These are phyloP conservation scores for Candida odintsovae DNA, from an alignment of 805 yeast species.

Conservation along the genomic window DNA sequence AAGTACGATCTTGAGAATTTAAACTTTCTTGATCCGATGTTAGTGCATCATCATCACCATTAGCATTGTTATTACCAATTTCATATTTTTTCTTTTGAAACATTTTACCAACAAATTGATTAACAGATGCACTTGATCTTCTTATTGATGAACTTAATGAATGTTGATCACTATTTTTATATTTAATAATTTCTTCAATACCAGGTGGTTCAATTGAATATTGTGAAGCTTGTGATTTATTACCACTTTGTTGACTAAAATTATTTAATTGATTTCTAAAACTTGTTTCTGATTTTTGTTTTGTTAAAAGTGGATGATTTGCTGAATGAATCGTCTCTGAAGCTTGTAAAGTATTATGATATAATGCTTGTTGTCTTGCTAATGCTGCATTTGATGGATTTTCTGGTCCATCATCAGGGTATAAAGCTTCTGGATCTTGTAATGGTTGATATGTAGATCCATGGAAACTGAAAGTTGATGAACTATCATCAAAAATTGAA, in stretches of 20 bases:
- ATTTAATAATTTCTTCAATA: slow-evolving; percentile 30
- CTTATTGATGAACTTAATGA: slow-evolving; percentile 31
- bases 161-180: slow-evolving; percentile 25
- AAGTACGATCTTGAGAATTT: neutral
- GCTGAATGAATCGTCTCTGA: slow-evolving; percentile 23
- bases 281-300: slow-evolving; percentile 20
- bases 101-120: slow-evolving; percentile 29
- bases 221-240: slow-evolving; percentile 8
- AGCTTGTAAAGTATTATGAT: slow-evolving; percentile 7
- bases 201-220: slow-evolving; percentile 32
- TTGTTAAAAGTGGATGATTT: slow-evolving; percentile 11
- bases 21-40: slow-evolving; percentile 18
- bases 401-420: slow-evolving; percentile 2
- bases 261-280: slow-evolving; percentile 18
- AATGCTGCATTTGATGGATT: slow-evolving; percentile 33
- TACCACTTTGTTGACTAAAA: slow-evolving; percentile 6
- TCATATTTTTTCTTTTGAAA: slow-evolving; percentile 17
- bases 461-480: slow-evolving; percentile 28
- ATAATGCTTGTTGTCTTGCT: slow-evolving; percentile 33
- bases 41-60: slow-evolving; percentile 25
- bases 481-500: slow-evolving; percentile 72
- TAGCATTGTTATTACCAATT: slow-evolving; percentile 8
- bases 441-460: slow-evolving; percentile 16
- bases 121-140: slow-evolving; percentile 38
- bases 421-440: slow-evolving; percentile 11